Base-by-base conservation (phyloP, 2,329 filamentous ascomycete genomes). In the Chrysoporthe puriensis region DNA sequence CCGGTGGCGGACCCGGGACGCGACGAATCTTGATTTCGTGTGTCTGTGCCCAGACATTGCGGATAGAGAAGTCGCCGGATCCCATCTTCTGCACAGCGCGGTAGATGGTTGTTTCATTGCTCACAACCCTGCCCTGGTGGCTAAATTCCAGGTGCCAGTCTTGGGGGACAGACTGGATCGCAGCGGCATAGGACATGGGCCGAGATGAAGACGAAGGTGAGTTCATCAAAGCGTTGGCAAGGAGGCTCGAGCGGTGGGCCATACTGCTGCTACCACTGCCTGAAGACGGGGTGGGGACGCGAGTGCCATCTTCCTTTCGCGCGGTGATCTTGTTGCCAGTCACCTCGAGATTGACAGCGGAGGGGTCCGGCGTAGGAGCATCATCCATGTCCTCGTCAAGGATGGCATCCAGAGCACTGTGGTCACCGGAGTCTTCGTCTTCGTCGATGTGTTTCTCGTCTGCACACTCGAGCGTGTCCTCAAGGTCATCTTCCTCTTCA, bases 111-210 rank as follows among this genome's bases (percentile, higher is more conserved):
- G 93, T 97, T 73, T 98, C 94, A 72, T 94, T 96, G 0, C 92
- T 85, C 68, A 99, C 91, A 1, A 91, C 86, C 77, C 94, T 93
- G 64, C 87, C 91, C 71, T 96, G 91, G 62, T 98, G 86, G 72
- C 88, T 94, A 79, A 99, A 99, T 75, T 98, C 93, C 69, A 99
- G 94, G 74, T 99, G 95, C 96, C 96, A 99, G 75, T 98, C 94
- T 75, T 96, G 91, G 1, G 94, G 93, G 0, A 88, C 83, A 16
- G 92, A 84, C 73, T 94, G 92, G 63, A 96, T 87, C 4, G 93
- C 93, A 63, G 92, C 91, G 34, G 94, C 91, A 77, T 97, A 97
- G 0, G 94, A 93, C 79, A 93, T 88, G 2, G 90, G 86, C 11
- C 90, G 86, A 11, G 89, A 85, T 18, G 90, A 82, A 0, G 87